Evolutionary conservation across 805 yeast genomes (phyloP).

Genomic region (Yarrowia sp.): DNA sequence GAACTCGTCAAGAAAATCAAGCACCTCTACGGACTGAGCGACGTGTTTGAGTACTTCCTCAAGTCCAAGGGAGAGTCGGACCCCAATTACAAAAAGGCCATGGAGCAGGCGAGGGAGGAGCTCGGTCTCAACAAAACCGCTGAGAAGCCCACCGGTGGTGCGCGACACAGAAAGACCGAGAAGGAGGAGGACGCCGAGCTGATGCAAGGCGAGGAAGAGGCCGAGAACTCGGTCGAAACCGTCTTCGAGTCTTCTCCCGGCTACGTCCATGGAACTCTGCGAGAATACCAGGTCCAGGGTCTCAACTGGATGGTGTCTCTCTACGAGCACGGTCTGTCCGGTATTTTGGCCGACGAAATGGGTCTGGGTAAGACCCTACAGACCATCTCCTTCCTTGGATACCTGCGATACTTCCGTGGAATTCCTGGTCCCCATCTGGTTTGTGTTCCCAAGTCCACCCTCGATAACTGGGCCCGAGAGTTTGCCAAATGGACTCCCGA

Average conservation of each 20-base stretch:
- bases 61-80: constrained; percentile 76
- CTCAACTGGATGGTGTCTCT: constrained; percentile 88
- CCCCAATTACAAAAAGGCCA: constrained; percentile 42
- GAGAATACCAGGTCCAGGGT: constrained; percentile 94
- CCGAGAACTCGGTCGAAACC: constrained; percentile 50
- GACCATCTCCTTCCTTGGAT: constrained; percentile 88
- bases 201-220: constrained; percentile 71
- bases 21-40: constrained; percentile 75
- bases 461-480: constrained; percentile 95
- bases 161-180: constrained; percentile 42
- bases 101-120: constrained; percentile 30
- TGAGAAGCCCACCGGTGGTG: constrained; percentile 38
- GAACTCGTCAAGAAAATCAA: constrained; percentile 58
- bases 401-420: constrained; percentile 67
- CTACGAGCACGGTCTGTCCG: constrained; percentile 80
- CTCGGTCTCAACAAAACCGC: constrained; percentile 29
- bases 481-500: constrained; percentile 94
- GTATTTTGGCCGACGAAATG: constrained; percentile 97
- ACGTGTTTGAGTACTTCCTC: constrained; percentile 80
- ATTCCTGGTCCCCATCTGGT: constrained; percentile 88
- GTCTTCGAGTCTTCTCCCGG: constrained; percentile 80
- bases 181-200: constrained; percentile 77
- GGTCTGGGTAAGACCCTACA: constrained; percentile 95
- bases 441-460: constrained; percentile 91
- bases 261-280: constrained; percentile 64